Evolutionary conservation across 805 yeast genomes (phyloP).

Genomic region (Priceomyces haplophilus): DNA sequence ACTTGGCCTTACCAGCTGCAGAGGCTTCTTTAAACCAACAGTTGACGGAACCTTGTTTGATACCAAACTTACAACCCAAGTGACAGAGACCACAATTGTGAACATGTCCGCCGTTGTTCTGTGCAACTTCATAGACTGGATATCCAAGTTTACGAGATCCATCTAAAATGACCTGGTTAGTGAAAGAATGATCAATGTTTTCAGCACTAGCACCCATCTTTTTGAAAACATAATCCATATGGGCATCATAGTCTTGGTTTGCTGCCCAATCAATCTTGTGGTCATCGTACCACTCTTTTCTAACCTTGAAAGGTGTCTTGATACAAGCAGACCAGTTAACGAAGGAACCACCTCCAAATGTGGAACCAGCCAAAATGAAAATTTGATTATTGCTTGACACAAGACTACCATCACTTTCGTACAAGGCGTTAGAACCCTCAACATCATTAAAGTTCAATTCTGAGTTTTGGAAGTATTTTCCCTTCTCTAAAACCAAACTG

Average conservation of each 20-base stretch:
- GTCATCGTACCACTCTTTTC: conserved; percentile 50
- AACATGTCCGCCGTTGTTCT: conserved; percentile 42
- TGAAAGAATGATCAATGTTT: conserved; percentile 39
- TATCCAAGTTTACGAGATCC: conserved; percentile 48
- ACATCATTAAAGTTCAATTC: conserved; percentile 37
- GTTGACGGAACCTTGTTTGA: conserved; percentile 49
- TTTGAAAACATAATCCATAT: conserved; percentile 44
- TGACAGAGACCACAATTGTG: conserved; percentile 50
- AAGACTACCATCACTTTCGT: conserved; percentile 39
- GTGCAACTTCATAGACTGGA: conserved; percentile 37
- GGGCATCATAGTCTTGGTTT: conserved; percentile 38
- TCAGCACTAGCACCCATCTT: conserved; percentile 47
- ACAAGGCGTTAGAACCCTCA: conserved; percentile 34
- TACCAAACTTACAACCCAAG: conserved; percentile 49
- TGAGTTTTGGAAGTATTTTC: conserved; percentile 35
- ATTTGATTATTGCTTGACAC: conserved; percentile 33
- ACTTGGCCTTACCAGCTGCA: conserved; percentile 41
- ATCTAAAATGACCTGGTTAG: conserved; percentile 43
- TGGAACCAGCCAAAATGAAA: conserved; percentile 47
- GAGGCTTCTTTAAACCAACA: conserved; percentile 51
- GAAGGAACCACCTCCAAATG: conserved; percentile 58
- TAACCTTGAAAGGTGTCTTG: conserved; percentile 47
- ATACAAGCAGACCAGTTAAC: conserved; percentile 57
- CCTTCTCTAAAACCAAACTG: conserved; percentile 51
- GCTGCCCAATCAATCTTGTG: conserved; percentile 48